Evolutionary conservation across 2,329 filamentous ascomycete species (phyloP).

Genomic region (Fusarium mundagurra): DNA sequence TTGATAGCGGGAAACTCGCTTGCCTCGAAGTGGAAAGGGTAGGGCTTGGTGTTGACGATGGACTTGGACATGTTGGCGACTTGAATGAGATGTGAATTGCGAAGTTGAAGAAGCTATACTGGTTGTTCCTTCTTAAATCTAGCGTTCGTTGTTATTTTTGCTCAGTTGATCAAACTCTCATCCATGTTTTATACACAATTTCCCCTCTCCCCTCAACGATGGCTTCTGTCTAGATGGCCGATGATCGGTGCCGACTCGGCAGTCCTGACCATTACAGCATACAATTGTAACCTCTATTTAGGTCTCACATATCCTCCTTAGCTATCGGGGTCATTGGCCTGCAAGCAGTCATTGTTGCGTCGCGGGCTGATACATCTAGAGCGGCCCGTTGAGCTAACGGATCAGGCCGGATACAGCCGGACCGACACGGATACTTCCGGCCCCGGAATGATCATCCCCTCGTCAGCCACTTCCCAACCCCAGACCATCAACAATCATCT

Average conservation of each 20-base stretch:
- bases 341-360: neutral
- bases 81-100: neutral
- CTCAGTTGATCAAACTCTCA: neutral
- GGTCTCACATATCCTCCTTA: neutral
- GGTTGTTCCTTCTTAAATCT: neutral
- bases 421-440: slow-evolving; percentile 23
- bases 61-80: slow-evolving; percentile 23
- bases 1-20: slow-evolving; percentile 5
- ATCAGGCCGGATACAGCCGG: neutral
- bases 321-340: neutral
- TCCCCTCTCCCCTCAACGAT: neutral
- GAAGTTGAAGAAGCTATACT: neutral
- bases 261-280: neutral
- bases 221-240: neutral
- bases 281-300: neutral
- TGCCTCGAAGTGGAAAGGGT: slow-evolving; percentile 18
- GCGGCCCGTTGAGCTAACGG: neutral
- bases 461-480: neutral
- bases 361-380: neutral
- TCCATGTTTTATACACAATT: slow-evolving; percentile 1
- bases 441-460: neutral
- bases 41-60: slow-evolving; percentile 8
- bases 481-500: neutral
- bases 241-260: slow-evolving; percentile 10
- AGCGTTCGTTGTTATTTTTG: neutral